These are phyloP conservation scores for Monilinia laxa DNA, from an alignment of 2,329 filamentous ascomycete genomes.

Conservation along the genomic window DNA sequence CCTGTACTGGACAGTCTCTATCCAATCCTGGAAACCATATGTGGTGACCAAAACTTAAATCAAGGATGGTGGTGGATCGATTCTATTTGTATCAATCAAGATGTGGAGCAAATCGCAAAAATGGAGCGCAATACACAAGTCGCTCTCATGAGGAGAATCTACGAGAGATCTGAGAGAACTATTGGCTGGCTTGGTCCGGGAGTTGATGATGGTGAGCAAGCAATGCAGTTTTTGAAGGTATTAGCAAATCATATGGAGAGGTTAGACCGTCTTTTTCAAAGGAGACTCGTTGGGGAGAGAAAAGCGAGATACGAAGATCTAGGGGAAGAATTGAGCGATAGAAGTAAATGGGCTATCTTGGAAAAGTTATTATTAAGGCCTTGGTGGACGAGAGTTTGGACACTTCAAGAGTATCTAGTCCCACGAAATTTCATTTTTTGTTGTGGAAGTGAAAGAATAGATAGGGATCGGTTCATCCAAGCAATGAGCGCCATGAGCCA, in stretches of 20 bases:
- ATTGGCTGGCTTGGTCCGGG: conserved; percentile 6
- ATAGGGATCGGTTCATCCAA: not conserved
- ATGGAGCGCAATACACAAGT: not conserved
- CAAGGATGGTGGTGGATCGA: conserved; percentile 14
- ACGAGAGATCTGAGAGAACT: not conserved
- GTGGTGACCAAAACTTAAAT: not conserved
- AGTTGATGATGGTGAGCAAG: not conserved
- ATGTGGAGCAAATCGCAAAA: not conserved
- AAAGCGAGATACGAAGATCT: not conserved
- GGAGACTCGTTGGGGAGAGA: not conserved
- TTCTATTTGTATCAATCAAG: conserved; percentile 12
- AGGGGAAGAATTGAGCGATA: not conserved
- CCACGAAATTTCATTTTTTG: conserved; percentile 22
- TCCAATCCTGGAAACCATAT: conserved; percentile 1
- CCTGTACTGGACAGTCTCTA: not conserved
- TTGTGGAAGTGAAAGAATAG: conserved; percentile 16
- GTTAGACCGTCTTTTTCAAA: not conserved
- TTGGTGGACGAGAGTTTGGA: conserved; percentile 27
- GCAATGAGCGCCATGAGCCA: not conserved
- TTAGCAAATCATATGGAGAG: not conserved
- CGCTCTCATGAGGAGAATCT: conserved; percentile 1
- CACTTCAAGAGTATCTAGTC: conserved; percentile 25
- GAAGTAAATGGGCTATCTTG: conserved; percentile 12
- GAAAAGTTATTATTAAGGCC: conserved; percentile 19
- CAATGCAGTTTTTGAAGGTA: not conserved